Percentiles rank a stretch among this genome's conserved stretches.
Conservation (phyloP, 2,329 filamentous ascomycete genomes). For the Allantophomopsis lycopodina region DNA sequence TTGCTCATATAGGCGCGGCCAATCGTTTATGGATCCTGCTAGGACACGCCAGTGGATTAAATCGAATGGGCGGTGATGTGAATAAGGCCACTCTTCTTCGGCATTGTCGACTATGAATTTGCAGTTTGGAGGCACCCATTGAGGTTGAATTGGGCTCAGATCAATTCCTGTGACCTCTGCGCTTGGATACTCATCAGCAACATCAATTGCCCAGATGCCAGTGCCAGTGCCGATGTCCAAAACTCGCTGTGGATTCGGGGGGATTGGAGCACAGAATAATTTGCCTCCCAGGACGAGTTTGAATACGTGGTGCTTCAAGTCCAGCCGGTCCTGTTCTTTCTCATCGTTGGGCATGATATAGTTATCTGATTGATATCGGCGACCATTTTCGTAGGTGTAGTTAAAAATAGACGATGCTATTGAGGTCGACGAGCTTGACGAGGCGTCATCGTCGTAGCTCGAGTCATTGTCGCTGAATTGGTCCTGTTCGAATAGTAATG, state of each 20-base stretch:
- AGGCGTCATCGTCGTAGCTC: background rate
- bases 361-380: constrained; percentile 2
- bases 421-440: background rate
- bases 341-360: background rate
- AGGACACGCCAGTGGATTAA: constrained; percentile 14
- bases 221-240: constrained; percentile 9
- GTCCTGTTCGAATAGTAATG: background rate
- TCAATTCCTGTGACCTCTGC: constrained; percentile 6
- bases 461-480: constrained; percentile 2
- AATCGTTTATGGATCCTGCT: constrained; percentile 6
- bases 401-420: constrained; percentile 1
- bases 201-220: constrained; percentile 4
- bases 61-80: constrained; percentile 10
- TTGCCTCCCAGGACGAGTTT: constrained; percentile 9
- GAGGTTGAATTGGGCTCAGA: constrained; percentile 6
- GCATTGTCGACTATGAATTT: constrained; percentile 16
- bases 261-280: constrained; percentile 11
- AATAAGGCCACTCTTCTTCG: constrained; percentile 3
- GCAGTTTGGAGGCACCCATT: constrained; percentile 8
- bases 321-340: background rate
- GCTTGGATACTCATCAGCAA: constrained; percentile 3
- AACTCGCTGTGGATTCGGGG: constrained; percentile 5
- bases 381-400: constrained; percentile 3
- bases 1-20: background rate
- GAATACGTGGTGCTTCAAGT: constrained; percentile 11